Evolutionary conservation across 225 moss, liverwort and hornwort species (phyloP).

Genomic region (Thuidium tamariscinum): DNA sequence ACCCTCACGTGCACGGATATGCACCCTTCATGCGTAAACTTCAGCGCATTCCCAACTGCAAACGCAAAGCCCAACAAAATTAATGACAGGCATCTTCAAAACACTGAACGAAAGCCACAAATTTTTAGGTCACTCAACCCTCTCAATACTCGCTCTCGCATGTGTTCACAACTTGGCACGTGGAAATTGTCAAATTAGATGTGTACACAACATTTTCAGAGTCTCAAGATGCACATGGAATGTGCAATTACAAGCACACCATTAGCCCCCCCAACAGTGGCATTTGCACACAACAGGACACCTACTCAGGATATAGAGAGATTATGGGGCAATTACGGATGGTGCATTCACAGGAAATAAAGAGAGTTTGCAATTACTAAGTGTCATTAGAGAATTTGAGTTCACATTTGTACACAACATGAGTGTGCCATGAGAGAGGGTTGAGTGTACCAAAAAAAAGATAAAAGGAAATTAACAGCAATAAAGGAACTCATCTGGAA

Average conservation of each 20-base stretch:
- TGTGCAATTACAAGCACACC: not conserved
- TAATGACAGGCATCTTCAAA: not conserved
- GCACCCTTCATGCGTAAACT: constrained; percentile 63
- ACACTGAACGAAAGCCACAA: not conserved
- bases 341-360: not conserved
- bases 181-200: not conserved
- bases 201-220: not conserved
- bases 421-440: not conserved
- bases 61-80: not conserved
- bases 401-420: not conserved
- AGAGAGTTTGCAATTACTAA: not conserved
- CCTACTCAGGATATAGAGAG: not conserved
- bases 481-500: not conserved
- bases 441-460: not conserved
- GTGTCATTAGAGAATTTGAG: not conserved
- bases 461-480: not conserved
- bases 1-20: constrained; percentile 38
- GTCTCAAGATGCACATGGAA: not conserved
- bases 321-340: not conserved
- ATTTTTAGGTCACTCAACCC: not conserved
- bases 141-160: not conserved
- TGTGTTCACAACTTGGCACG: not conserved
- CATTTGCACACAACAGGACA: not conserved
- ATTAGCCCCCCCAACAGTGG: no score
- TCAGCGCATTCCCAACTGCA: constrained; percentile 78